Conservation (phyloP, 768 basidiomycete genomes). For the Suillus hirtellus region DNA sequence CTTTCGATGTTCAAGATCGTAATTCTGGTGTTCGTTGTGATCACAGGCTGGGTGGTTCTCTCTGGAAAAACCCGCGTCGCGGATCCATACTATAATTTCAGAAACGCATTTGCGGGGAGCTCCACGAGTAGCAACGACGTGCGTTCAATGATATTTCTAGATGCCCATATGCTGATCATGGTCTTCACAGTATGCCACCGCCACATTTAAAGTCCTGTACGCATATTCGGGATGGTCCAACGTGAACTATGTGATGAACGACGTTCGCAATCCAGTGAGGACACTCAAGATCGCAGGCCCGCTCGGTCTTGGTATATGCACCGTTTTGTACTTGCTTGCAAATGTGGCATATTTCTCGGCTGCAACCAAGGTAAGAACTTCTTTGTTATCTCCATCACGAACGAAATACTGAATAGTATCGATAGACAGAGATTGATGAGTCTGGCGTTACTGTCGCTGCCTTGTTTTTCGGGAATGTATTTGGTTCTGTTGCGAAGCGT, state of each 20-base stretch:
- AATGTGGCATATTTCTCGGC: slow-evolving; percentile 59
- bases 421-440: slow-evolving; percentile 44
- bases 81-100: slow-evolving; percentile 60
- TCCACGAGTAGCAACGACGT: slow-evolving; percentile 52
- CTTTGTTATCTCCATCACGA: too few relatives aligned
- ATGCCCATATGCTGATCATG: neutral
- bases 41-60: slow-evolving; percentile 63
- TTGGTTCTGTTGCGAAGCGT: slow-evolving; percentile 51
- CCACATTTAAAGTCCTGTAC: slow-evolving; percentile 57
- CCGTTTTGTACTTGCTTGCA: slow-evolving; percentile 52
- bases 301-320: slow-evolving; percentile 55
- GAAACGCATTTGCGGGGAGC: slow-evolving; percentile 55
- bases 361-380: slow-evolving; percentile 23
- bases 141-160: neutral
- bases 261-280: slow-evolving; percentile 57
- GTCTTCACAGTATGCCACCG: slow-evolving; percentile 53
- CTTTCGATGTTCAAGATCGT: slow-evolving; percentile 55
- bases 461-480: slow-evolving; percentile 62
- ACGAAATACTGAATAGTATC: neutral
- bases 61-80: slow-evolving; percentile 55
- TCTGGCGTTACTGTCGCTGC: slow-evolving; percentile 57
- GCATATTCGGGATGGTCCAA: slow-evolving; percentile 54
- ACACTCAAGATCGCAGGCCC: slow-evolving; percentile 65
- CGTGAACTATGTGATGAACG: slow-evolving; percentile 60
- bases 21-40: slow-evolving; percentile 54